These are phyloP conservation scores for Tillandsia fasciculata DNA, from an alignment of 176 grass and related monocot genomes.

Conservation along the genomic window DNA sequence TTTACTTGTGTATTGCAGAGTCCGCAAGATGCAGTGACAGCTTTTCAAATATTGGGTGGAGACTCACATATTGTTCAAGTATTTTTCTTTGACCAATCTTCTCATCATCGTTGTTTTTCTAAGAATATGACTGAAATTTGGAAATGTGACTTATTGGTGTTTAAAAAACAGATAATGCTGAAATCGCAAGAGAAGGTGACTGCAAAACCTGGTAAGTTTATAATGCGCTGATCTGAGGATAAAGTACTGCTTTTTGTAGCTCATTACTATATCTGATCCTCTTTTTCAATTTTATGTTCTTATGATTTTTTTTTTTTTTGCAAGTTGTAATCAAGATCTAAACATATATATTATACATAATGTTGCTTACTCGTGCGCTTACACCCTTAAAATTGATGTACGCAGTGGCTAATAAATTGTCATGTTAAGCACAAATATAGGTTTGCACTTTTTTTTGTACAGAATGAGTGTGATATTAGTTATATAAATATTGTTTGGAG, in stretches of 20 bases:
- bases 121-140: neutral
- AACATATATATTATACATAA: too few relatives aligned
- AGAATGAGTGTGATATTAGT: too few relatives aligned
- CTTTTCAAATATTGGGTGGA: slow-evolving; percentile 92
- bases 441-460: too few relatives aligned
- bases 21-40: slow-evolving; percentile 53
- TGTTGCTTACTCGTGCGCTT: too few relatives aligned
- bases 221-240: neutral
- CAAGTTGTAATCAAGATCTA: too few relatives aligned
- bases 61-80: slow-evolving; percentile 95
- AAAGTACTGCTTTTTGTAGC: neutral
- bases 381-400: too few relatives aligned
- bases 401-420: too few relatives aligned
- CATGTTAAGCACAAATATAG: too few relatives aligned
- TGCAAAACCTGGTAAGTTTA: slow-evolving; percentile 56
- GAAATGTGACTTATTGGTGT: neutral
- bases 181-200: slow-evolving; percentile 85
- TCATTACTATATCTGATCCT: neutral
- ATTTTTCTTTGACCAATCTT: slow-evolving; percentile 17
- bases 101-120: neutral
- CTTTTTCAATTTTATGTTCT: neutral
- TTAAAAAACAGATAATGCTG: slow-evolving; percentile 65
- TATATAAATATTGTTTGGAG: too few relatives aligned
- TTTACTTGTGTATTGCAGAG: slow-evolving; percentile 35
- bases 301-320: neutral